Evolutionary conservation across 345 rosid species (phyloP), one percentile per base, ranked within the genome.

Genomic region (Acer negundo): DNA sequence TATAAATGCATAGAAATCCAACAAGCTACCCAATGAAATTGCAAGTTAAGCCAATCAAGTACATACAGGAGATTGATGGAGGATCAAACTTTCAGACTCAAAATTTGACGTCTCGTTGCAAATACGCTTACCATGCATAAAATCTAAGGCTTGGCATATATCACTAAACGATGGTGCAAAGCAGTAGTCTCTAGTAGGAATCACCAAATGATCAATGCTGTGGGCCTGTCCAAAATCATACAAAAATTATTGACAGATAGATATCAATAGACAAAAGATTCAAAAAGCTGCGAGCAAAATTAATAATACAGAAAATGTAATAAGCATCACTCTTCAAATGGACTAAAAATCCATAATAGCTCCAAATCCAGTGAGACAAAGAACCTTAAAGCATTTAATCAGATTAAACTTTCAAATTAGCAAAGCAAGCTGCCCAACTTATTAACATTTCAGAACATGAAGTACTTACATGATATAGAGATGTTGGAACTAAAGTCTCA

Each of bases 151-250:
- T 81, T 79, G 94, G 82, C 89, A 88, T 78, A 93, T 90, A 61
- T 92, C 92, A 80, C 78, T 82, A 84, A 94, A 77, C 24, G 95
- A 89, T 31, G 99, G 99, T 68, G 98, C 99, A 89, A 94, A 96
- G 81, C 90, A 96, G 84, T 96, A 96, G 81, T 96, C 99, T 81
- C 97, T 89, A 19, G 99, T 96, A 72, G 99, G 97, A 75, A 96
- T 89, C 84, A 96, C 94, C 86, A 97, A 85, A 87, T 97, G 99
- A 75, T 91, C 85, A 87, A 97, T 94, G 83, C 83, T 85, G 79
- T 87, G 78, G 65, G 89, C 91, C 99, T 94, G 81, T 40, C 73
- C 63, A 79, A 46, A 46, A 68, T 55, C 13, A n/a, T 12, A 22
- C 20, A 38, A 23, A 59, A 35, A 74, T 67, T 5, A 74, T n/a